A percentile compares a stretch with the other conserved stretches of the same genome.
Conservation (phyloP, 2,329 filamentous ascomycete genomes). For the Aspergillus melleus region DNA sequence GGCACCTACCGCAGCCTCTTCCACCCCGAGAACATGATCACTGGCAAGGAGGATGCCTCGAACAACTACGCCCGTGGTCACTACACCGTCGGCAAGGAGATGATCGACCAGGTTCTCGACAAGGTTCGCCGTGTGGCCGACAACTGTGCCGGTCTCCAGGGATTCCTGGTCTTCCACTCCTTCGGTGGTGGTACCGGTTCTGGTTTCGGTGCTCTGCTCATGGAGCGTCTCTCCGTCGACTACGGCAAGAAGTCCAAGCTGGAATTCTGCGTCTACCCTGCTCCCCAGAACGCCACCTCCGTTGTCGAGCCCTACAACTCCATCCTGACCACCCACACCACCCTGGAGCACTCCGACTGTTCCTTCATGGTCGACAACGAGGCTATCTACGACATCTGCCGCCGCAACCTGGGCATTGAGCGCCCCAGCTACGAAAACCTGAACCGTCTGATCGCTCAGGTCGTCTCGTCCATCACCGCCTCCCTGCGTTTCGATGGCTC, state of each 20-base stretch:
- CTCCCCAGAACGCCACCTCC: conserved; percentile 93
- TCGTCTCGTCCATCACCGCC: conserved; percentile 97
- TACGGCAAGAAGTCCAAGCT: conserved; percentile 99
- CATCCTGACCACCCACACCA: conserved; percentile 97
- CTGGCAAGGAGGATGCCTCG: conserved; percentile 98
- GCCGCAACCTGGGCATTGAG: conserved; percentile 94
- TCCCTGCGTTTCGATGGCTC: conserved; percentile 98
- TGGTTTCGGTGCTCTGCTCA: conserved; percentile 95
- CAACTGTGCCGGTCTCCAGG: conserved; percentile 96
- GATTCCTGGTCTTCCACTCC: conserved; percentile 99
- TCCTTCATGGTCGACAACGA: conserved; percentile 99
- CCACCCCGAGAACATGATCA: conserved; percentile 99
- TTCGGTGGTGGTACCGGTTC: conserved; percentile 99
- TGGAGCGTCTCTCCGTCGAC: conserved; percentile 98
- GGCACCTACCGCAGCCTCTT: conserved; percentile 94
- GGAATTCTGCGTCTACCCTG: conserved; percentile 98
- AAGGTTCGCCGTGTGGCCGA: conserved; percentile 97
- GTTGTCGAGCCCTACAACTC: conserved; percentile 99
- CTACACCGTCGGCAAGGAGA: conserved; percentile 99
- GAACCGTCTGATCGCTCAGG: conserved; percentile 97
- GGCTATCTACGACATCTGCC: conserved; percentile 99
- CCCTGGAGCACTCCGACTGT: conserved; percentile 98
- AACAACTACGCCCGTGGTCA: conserved; percentile 99
- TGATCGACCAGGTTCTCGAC: conserved; percentile 97
- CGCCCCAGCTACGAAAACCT: conserved; percentile 98